Conservation (phyloP, 208 protist genomes). For the Trichomonas tenax region DNA sequence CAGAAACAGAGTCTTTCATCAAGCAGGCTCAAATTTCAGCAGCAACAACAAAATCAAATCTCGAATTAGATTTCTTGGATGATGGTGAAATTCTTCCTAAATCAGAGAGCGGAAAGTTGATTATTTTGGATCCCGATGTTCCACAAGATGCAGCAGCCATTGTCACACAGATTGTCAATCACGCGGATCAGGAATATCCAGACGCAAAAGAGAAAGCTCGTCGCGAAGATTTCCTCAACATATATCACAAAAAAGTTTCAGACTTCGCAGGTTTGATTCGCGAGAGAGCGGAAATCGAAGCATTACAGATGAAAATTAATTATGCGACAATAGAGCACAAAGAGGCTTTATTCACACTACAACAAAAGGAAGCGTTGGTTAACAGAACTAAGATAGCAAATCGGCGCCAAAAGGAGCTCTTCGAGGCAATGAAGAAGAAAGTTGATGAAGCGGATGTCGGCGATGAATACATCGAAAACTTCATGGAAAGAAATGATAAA, state of each 20-base stretch:
- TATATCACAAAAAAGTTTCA: background rate
- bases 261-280: background rate
- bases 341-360: background rate
- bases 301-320: background rate
- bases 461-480: background rate
- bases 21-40: background rate
- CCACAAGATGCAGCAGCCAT: background rate
- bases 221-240: background rate
- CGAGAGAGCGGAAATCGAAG: background rate
- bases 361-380: background rate
- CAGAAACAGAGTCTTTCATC: background rate
- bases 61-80: background rate
- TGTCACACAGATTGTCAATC: background rate
- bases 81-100: background rate
- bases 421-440: background rate
- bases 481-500: background rate
- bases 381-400: background rate
- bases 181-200: background rate
- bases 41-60: background rate
- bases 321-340: background rate
- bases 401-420: background rate
- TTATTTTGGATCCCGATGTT: background rate
- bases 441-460: background rate
- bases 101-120: background rate
- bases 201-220: background rate